Percentiles rank a stretch among this genome's conserved stretches.
phyloP scores from a whole-genome alignment of 2,329 filamentous ascomycete genomes.

The Clonostachys byssicola region DNA sequence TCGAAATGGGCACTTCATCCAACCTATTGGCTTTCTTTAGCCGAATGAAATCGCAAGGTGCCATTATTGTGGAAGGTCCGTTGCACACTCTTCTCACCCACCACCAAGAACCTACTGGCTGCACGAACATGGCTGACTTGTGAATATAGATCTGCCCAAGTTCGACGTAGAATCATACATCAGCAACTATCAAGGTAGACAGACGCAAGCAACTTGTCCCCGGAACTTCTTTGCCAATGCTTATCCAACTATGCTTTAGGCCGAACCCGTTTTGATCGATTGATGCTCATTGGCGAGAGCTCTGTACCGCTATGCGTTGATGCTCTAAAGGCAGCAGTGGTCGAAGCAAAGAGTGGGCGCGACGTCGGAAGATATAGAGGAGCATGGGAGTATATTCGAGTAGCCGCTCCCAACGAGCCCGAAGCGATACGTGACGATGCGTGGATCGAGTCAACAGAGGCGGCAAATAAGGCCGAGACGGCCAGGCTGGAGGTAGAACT shows the following conservation, averaged over 20 bases:
- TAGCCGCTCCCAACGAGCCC: constrained; percentile 61
- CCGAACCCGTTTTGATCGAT: constrained; percentile 74
- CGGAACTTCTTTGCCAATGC: background rate
- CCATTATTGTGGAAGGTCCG: constrained; percentile 43
- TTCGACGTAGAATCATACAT: constrained; percentile 91
- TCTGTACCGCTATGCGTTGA: constrained; percentile 75
- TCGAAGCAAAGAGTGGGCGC: constrained; percentile 70
- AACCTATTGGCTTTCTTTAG: constrained; percentile 36
- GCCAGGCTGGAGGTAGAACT: constrained; percentile 78
- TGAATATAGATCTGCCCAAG: constrained; percentile 65
- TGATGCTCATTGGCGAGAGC: constrained; percentile 75
- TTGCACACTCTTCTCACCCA: constrained; percentile 1
- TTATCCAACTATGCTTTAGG: constrained; percentile 42
- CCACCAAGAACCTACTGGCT: background rate
- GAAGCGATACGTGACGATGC: constrained; percentile 62
- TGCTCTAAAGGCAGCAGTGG: constrained; percentile 73
- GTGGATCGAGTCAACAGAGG: constrained; percentile 72
- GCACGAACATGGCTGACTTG: background rate
- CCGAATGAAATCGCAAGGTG: constrained; percentile 38
- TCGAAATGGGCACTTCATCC: background rate
- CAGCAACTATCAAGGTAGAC: constrained; percentile 76
- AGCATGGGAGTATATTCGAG: constrained; percentile 60
- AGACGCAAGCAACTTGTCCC: background rate
- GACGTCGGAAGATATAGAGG: constrained; percentile 70
- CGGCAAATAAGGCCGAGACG: constrained; percentile 65